Evolutionary conservation across 2,329 filamentous ascomycete genomes (phyloP).

Genomic region (Talaromyces sp.): DNA sequence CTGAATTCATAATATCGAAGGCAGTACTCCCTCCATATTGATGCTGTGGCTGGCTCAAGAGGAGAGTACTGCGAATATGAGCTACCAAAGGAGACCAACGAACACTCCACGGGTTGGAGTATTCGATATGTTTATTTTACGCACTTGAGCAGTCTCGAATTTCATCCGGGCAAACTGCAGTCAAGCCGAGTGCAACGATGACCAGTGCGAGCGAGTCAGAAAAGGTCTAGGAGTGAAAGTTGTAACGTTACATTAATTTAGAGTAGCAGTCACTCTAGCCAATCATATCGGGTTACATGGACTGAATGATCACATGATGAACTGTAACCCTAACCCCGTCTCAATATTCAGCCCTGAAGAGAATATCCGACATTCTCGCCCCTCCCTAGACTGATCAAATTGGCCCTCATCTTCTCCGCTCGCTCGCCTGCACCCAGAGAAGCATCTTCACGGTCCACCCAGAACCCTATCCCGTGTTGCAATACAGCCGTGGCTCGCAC

Average conservation of each 20-base stretch:
- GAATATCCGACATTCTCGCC: constrained; percentile 42
- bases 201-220: neutral
- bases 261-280: neutral
- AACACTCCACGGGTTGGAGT: too few species aligned
- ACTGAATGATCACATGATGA: neutral
- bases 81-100: neutral
- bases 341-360: constrained; percentile 7
- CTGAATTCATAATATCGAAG: neutral
- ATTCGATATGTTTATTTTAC: too few species aligned
- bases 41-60: neutral
- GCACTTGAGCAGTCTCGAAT: neutral
- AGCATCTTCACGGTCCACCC: constrained; percentile 42
- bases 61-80: neutral
- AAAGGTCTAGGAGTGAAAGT: neutral
- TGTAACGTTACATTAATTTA: constrained; percentile 15
- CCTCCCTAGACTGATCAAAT: constrained; percentile 43
- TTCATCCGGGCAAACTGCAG: neutral
- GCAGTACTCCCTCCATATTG: too few species aligned
- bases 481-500: constrained; percentile 42
- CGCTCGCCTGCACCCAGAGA: constrained; percentile 36
- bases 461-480: constrained; percentile 46
- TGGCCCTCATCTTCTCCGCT: constrained; percentile 43
- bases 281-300: too few species aligned
- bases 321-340: neutral
- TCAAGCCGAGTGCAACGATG: neutral